These are phyloP conservation scores for Peronospora belbahrii DNA, from an alignment of 352 stramenopile species.

Conservation along the genomic window DNA sequence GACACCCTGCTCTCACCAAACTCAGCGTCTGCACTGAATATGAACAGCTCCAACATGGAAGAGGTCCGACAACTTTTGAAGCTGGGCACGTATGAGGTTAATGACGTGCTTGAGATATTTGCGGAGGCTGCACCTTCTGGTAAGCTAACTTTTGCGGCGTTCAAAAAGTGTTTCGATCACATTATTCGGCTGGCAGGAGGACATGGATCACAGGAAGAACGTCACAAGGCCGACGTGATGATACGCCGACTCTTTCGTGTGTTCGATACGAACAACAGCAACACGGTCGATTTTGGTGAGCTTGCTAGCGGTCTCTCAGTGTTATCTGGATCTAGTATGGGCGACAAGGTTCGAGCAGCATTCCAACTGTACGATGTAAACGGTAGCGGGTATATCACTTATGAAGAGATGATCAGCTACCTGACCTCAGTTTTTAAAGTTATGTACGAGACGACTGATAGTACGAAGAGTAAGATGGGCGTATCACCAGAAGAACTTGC, in stretches of 20 bases:
- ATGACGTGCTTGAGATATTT: constrained; percentile 86
- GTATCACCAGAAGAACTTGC: constrained; percentile 73
- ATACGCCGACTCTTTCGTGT: constrained; percentile 75
- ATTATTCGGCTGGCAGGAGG: constrained; percentile 78
- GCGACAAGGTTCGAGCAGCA: constrained; percentile 78
- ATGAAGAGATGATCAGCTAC: constrained; percentile 85
- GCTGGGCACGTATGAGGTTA: constrained; percentile 79
- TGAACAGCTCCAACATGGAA: constrained; percentile 76
- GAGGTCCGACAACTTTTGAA: constrained; percentile 68
- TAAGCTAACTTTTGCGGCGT: constrained; percentile 69
- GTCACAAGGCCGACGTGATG: constrained; percentile 71
- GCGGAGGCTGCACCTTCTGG: constrained; percentile 70
- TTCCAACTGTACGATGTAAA: constrained; percentile 86
- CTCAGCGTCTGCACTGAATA: constrained; percentile 40
- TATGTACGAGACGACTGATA: constrained; percentile 85
- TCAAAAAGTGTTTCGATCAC: constrained; percentile 86
- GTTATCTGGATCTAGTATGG: constrained; percentile 77
- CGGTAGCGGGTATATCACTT: constrained; percentile 74
- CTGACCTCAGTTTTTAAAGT: constrained; percentile 87
- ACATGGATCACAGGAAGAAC: constrained; percentile 54
- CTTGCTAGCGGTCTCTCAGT: constrained; percentile 79
- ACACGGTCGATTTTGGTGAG: constrained; percentile 82
- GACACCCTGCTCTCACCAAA: constrained; percentile 38
- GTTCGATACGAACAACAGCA: constrained; percentile 82
- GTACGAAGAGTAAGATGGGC: constrained; percentile 63